Evolutionary conservation across 2,329 filamentous ascomycete genomes (phyloP), one percentile per base, ranked within the genome.

Genomic region (Clonostachys sp.): DNA sequence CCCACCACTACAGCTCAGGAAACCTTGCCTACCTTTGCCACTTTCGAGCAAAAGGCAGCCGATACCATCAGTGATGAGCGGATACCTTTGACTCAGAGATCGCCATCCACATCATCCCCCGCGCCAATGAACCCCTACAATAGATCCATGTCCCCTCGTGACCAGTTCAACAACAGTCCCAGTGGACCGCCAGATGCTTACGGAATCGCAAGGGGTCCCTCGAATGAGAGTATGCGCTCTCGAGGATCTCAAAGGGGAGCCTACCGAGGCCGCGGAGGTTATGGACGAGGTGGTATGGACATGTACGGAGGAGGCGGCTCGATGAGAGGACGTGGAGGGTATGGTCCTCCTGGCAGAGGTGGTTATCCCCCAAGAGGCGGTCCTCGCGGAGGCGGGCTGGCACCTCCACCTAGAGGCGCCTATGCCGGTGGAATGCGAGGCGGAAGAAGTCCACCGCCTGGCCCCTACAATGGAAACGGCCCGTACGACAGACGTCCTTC

Each of bases 1-100:
- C 73, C 74, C 39, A 77, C 81, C 34, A 77, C 68, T 18, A 46
- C 34, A 20, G 35, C 41, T 41, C 34, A 18, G 13, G 66, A 65
- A 36, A 74, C 79, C 42, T 54, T 80, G 12, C 75, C 79, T 2
- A 57, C 70, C 5, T 84, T 86, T 62, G 79, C 84, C 5, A 74
- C 84, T 0, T 91, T 83, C 54, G 87, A 90, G 54, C 80, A 85
- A 52, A 80, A 78, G 58, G 80, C 77, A 55, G 77, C 83, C 34
- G 79, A 81, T 48, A 72, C 72, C 48, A 75, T 73, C 53, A 84
- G 79, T 58, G 87, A 91, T 54, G 87, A 91, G 61, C 78, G 78
- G 47, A 78, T 86, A 14, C 87, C 87, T 1, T 68, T 91, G 49
- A 91, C 87, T 16, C 73, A 80, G 8, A 73, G 43, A 42, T 18